Conservation (phyloP, 2,329 filamentous ascomycete species). For the Venturia carpophila region DNA sequence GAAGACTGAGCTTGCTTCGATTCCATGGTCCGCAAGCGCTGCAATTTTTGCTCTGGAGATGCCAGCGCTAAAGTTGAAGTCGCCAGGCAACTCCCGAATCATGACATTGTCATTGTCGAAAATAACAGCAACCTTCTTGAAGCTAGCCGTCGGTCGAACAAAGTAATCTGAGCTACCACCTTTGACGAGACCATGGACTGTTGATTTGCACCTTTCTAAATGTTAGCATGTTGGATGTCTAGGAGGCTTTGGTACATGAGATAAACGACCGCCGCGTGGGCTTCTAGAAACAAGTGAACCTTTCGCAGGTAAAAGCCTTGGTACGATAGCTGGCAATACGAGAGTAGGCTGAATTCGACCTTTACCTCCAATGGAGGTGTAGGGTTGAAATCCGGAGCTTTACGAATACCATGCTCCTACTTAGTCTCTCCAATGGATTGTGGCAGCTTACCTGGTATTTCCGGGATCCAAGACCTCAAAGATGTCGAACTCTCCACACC, state of each 20-base stretch:
- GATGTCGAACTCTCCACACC: slow-evolving; percentile 69
- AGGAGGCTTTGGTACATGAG: background rate
- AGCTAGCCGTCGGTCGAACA: slow-evolving; percentile 50
- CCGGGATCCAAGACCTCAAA: slow-evolving; percentile 62
- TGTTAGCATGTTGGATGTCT: background rate
- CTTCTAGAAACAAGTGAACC: background rate
- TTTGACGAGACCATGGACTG: slow-evolving; percentile 55
- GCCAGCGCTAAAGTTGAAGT: slow-evolving; percentile 30
- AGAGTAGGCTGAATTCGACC: background rate
- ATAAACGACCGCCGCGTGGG: background rate
- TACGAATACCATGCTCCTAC: background rate
- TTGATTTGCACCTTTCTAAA: slow-evolving; percentile 60
- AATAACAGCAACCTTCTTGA: slow-evolving; percentile 58
- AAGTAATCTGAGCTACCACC: slow-evolving; percentile 68
- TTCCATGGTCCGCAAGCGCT: background rate
- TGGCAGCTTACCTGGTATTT: slow-evolving; percentile 13
- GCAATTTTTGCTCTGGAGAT: slow-evolving; percentile 7
- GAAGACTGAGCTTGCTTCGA: background rate
- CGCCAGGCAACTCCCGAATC: slow-evolving; percentile 42
- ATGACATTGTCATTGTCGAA: slow-evolving; percentile 49
- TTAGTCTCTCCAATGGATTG: background rate
- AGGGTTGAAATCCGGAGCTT: too few relatives aligned
- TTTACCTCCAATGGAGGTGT: background rate
- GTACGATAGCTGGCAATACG: background rate
- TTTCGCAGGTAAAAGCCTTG: background rate